Conservation (phyloP, 495 filamentous ascomycete species). For the Aspergillus hancockii region DNA sequence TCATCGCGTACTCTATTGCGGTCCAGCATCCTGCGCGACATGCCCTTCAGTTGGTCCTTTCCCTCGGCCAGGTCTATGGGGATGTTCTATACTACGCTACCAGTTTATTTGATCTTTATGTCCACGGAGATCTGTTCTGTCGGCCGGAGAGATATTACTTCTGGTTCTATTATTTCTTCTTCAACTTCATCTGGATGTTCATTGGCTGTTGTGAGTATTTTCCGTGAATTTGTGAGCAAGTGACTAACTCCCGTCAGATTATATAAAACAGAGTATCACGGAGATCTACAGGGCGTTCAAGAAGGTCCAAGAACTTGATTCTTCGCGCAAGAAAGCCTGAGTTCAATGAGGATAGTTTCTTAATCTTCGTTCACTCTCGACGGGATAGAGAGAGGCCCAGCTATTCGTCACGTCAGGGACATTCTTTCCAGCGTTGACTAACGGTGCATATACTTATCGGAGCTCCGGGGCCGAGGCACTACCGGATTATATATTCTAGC, state of each 20-base stretch:
- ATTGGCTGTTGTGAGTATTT: slow-evolving; percentile 11
- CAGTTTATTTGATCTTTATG: slow-evolving; percentile 58
- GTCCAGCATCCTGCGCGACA: slow-evolving; percentile 58
- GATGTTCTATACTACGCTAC: slow-evolving; percentile 79
- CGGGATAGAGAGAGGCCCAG: too few relatives aligned
- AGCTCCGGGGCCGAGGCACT: too few relatives aligned
- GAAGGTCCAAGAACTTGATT: background rate
- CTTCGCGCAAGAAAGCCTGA: background rate
- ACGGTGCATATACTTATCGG: too few relatives aligned
- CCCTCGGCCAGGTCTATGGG: slow-evolving; percentile 76
- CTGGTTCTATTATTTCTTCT: slow-evolving; percentile 14
- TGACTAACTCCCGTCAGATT: background rate
- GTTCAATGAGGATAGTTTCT: too few relatives aligned
- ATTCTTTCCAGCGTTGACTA: too few relatives aligned
- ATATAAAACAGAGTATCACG: slow-evolving; percentile 2
- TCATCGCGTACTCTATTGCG: slow-evolving; percentile 57
- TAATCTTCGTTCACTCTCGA: too few relatives aligned
- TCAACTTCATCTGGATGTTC: slow-evolving; percentile 11
- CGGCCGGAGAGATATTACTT: slow-evolving; percentile 45
- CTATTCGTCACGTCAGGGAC: too few relatives aligned
- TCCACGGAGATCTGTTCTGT: slow-evolving; percentile 57
- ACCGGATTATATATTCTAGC: too few relatives aligned
- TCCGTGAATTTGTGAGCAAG: background rate
- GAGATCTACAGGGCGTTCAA: slow-evolving; percentile 7
- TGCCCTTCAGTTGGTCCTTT: slow-evolving; percentile 63